Base-by-base conservation (phyloP, 176 grass and related monocot species). In the Raddia distichophylla region DNA sequence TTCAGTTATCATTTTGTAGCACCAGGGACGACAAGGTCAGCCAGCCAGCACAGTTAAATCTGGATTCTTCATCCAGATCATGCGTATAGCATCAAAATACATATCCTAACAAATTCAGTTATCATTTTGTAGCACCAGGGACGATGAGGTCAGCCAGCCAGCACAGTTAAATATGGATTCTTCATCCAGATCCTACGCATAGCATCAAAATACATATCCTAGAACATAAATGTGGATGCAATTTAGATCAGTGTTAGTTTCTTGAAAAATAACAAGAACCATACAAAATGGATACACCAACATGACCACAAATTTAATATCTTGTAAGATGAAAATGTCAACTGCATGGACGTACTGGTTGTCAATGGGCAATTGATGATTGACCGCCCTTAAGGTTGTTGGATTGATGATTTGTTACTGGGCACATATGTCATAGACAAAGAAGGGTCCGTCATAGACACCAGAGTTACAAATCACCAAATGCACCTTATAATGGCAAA, bases 211-310 rank as follows among this genome's bases (percentile, higher is more conserved):
- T 5, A 40, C 15, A 2, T 42, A 46, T 10, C 42, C 42, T 46
- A 66, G 42, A 9, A 15, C 6, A 9, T 12, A 19, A 12, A 68
- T 17, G 45, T 68, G 15, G 64, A 2, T 63, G 10, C 9, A 44
- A 68, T 68, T 8, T 68, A 68, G 7, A 68, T 19, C 44, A 67
- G 64, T 67, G 42, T n/a, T 44, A 68, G 8, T 68, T 68, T 40
- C 42, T 68, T 11, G 15, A 19, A 77, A 5, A 37, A 7, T 37
- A 34, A 50, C 14, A 78, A 78, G 40, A 64, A 45, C 27, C 48
- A 51, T 48, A 54, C 17, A 65, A 50, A 19, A 79, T 53, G 62
- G 42, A 62, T 77, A 17, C 43, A 49, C 43, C 20, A 10, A 34
- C 7, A 75, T 18, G 7, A 73, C 18, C 33, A 62, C 17, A 12